These are phyloP conservation scores for Ambrosia artemisiifolia DNA, from an alignment of 129 eudicot species.

Conservation along the genomic window DNA sequence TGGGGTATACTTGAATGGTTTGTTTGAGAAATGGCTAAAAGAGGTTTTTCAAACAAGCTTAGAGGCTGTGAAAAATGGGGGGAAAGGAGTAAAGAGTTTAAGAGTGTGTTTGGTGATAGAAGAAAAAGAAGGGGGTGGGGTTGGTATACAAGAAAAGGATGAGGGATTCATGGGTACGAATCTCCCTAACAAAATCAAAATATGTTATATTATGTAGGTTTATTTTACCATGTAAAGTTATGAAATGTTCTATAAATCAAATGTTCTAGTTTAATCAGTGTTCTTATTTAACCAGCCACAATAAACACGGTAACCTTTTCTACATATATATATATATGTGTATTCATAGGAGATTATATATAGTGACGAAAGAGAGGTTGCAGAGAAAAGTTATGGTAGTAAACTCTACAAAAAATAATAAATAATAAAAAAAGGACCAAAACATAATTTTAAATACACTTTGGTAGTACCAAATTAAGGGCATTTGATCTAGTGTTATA, in stretches of 20 bases:
- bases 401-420: no score
- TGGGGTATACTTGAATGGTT: slow-evolving; percentile 50
- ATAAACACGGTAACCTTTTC: no score
- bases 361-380: no score
- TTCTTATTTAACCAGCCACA: neutral
- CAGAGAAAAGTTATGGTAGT: no score
- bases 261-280: slow-evolving; percentile 27
- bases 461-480: no score
- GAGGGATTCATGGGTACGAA: slow-evolving; percentile 77
- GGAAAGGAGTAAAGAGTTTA: slow-evolving; percentile 41
- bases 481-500: no score
- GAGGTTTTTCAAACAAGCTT: slow-evolving; percentile 76
- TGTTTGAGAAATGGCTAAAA: slow-evolving; percentile 81
- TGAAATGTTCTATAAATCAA: slow-evolving; percentile 30
- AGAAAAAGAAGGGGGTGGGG: slow-evolving; percentile 43
- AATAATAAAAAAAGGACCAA: no score
- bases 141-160: slow-evolving; percentile 42
- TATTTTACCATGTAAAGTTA: slow-evolving; percentile 37
- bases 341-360: no score
- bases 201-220: slow-evolving; percentile 44
- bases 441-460: no score
- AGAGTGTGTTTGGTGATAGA: slow-evolving; percentile 60
- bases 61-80: slow-evolving; percentile 33
- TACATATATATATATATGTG: no score
- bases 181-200: slow-evolving; percentile 68